Percentiles rank a stretch among this genome's conserved stretches.
Conservation (phyloP, 2,329 filamentous ascomycete genomes). For the Monilinia fructicola region DNA sequence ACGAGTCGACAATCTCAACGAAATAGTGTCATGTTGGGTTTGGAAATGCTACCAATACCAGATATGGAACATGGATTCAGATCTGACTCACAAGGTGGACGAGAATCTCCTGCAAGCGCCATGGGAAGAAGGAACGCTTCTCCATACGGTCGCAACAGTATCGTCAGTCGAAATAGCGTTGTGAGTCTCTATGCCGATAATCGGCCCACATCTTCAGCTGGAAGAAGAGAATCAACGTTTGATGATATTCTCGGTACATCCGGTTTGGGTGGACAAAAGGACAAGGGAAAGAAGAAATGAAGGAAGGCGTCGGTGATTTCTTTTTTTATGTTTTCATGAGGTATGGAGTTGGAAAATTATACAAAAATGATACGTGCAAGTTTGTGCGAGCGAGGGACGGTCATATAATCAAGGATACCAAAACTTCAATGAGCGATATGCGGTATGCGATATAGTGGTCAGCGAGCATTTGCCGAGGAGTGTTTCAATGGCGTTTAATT, state of each 20-base stretch:
- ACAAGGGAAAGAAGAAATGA: conserved; percentile 31
- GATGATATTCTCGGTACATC: conserved; percentile 50
- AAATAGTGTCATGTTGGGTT: conserved; percentile 36
- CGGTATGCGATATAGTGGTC: neutral
- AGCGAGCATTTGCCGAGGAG: neutral
- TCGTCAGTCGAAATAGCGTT: neutral
- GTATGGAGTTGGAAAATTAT: conserved; percentile 8
- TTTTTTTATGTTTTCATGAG: conserved; percentile 13
- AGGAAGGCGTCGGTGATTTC: neutral
- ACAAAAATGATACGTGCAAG: neutral
- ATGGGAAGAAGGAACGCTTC: conserved; percentile 8
- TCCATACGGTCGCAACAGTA: conserved; percentile 17
- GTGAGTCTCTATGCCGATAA: neutral
- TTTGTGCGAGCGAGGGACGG: neutral
- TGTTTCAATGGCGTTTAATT: neutral
- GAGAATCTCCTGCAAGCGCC: conserved; percentile 9
- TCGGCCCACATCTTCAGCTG: conserved; percentile 12
- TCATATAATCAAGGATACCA: neutral
- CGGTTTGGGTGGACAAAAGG: conserved; percentile 44
- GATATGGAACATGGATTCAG: conserved; percentile 12
- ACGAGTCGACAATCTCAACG: conserved; percentile 28
- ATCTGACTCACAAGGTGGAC: conserved; percentile 7
- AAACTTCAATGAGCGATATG: neutral
- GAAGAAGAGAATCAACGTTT: conserved; percentile 43
- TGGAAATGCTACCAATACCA: conserved; percentile 37